phyloP scores from a whole-genome alignment of 441 rosid species.

The Brassica balearica region DNA sequence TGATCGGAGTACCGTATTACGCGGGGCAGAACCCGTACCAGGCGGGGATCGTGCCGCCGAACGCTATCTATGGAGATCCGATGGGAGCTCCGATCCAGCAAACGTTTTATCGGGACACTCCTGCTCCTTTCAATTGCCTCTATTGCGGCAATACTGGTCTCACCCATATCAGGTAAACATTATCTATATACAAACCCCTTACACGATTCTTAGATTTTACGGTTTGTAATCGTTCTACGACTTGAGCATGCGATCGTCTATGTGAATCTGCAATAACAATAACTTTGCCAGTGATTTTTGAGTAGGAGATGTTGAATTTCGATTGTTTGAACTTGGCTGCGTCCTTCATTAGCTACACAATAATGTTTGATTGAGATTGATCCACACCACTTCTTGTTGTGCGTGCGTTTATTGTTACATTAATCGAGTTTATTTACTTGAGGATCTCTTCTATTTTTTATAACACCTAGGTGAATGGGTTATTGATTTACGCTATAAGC shows the following conservation, averaged over 20 bases:
- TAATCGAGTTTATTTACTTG: not conserved
- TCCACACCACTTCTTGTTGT: constrained; percentile 9
- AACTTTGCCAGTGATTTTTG: constrained; percentile 22
- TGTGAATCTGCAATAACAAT: not conserved
- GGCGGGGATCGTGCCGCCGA: constrained; percentile 72
- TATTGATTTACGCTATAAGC: too few relatives aligned
- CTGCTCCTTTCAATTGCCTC: constrained; percentile 84
- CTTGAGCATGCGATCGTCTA: not conserved
- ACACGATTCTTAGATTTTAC: not conserved
- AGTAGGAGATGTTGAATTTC: not conserved
- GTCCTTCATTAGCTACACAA: constrained; percentile 1
- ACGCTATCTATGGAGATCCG: constrained; percentile 78
- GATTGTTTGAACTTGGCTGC: not conserved
- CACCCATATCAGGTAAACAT: constrained; percentile 66
- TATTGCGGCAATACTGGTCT: constrained; percentile 78
- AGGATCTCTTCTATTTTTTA: not conserved
- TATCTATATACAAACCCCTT: not conserved
- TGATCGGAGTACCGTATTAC: constrained; percentile 80
- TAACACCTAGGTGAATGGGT: too few relatives aligned
- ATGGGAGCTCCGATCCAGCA: constrained; percentile 81
- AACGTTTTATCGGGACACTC: constrained; percentile 84
- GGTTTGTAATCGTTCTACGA: not conserved
- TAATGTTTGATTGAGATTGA: constrained; percentile 4
- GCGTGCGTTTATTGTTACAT: not conserved
- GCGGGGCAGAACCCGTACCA: constrained; percentile 71